Conservation (phyloP, 2,329 filamentous ascomycete genomes). For the Aureobasidium uvarum region DNA sequence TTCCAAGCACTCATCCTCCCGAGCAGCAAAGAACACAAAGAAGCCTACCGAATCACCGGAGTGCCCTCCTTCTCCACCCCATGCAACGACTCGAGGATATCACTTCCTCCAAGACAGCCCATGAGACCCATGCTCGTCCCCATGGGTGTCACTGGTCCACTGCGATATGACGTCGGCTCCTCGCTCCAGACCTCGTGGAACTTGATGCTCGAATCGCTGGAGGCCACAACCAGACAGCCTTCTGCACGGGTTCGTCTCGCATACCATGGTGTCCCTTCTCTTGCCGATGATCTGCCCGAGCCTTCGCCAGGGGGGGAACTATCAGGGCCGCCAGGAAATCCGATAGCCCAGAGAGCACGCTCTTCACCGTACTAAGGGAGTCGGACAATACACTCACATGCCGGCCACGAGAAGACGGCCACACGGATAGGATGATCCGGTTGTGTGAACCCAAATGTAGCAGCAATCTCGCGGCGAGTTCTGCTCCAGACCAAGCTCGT, state of each 20-base stretch:
- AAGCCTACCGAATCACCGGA: conserved; percentile 40
- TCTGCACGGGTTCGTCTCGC: conserved; percentile 61
- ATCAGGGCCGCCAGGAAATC: conserved; percentile 68
- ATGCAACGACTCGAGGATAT: conserved; percentile 78
- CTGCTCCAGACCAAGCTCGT: conserved; percentile 90
- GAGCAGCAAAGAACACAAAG: not conserved
- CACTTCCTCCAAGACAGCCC: conserved; percentile 70
- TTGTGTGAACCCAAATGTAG: conserved; percentile 90
- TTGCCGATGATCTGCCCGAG: conserved; percentile 3
- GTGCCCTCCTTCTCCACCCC: conserved; percentile 70
- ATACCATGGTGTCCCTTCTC: conserved; percentile 49
- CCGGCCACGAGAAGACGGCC: conserved; percentile 92
- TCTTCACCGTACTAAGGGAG: conserved; percentile 80
- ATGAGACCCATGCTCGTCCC: conserved; percentile 45
- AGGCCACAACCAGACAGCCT: conserved; percentile 85
- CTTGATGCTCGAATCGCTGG: conserved; percentile 87
- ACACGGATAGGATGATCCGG: conserved; percentile 87
- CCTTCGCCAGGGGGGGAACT: conserved; percentile 35
- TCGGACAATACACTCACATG: conserved; percentile 78
- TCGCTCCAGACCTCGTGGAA: conserved; percentile 87
- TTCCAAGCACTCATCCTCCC: not conserved
- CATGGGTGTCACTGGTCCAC: conserved; percentile 33
- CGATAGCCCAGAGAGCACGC: conserved; percentile 81
- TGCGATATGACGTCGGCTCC: conserved; percentile 9
- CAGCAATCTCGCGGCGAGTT: conserved; percentile 80